Evolutionary conservation across 805 yeast genomes (phyloP).

Genomic region (Cyberlindnera mycetangii): DNA sequence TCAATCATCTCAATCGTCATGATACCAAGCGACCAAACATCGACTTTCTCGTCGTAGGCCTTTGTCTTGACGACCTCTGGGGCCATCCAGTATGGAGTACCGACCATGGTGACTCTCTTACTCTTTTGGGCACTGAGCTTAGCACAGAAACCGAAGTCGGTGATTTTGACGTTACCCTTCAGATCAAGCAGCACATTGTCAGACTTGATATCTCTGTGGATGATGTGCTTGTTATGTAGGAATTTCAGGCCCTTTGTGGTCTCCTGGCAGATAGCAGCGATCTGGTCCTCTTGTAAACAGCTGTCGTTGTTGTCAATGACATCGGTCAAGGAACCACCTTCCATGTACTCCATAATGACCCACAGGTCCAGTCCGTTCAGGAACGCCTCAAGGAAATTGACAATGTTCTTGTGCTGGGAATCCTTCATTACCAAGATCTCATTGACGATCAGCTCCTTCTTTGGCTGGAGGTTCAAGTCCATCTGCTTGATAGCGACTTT

Average conservation of each 20-base stretch:
- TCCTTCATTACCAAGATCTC: conserved; percentile 97
- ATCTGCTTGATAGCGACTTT: conserved; percentile 96
- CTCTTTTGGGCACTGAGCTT: conserved; percentile 78
- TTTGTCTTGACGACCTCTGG: conserved; percentile 96
- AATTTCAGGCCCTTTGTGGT: conserved; percentile 89
- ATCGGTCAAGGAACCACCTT: conserved; percentile 96
- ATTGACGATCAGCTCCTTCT: conserved; percentile 92
- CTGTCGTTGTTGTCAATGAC: conserved; percentile 85
- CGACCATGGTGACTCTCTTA: conserved; percentile 97
- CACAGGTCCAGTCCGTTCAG: conserved; percentile 71
- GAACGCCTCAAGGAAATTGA: conserved; percentile 89
- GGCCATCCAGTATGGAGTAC: conserved; percentile 99
- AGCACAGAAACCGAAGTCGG: conserved; percentile 98
- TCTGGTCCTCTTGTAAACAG: conserved; percentile 75
- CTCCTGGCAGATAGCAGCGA: conserved; percentile 86
- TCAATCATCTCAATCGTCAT: conserved; percentile 99
- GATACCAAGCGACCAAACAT: conserved; percentile 97
- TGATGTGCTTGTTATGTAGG: conserved; percentile 86
- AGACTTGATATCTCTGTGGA: conserved; percentile 95
- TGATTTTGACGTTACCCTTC: conserved; percentile 83
- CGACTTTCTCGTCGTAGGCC: conserved; percentile 96
- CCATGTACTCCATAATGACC: conserved; percentile 99
- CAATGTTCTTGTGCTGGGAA: conserved; percentile 91
- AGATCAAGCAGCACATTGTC: conserved; percentile 88
- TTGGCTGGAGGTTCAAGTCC: conserved; percentile 86